Percentiles rank a stretch among this genome's conserved stretches.
phyloP scores from a whole-genome alignment of 1,139 yeast genomes.

The Geotrichum phurueaensis region DNA sequence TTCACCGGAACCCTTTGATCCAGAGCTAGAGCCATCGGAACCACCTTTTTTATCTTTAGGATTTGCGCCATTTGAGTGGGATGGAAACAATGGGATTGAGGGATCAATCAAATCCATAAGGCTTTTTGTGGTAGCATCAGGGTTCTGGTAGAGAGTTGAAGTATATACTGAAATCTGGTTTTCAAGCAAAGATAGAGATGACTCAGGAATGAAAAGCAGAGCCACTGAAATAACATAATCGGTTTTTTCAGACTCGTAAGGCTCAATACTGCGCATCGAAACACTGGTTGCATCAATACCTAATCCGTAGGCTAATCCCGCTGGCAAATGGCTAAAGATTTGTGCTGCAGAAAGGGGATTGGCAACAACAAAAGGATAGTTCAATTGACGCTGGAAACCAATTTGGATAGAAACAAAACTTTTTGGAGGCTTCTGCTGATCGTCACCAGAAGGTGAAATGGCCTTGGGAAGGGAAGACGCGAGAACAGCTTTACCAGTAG shows the following conservation, averaged over 20 bases:
- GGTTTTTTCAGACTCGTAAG: slow-evolving; percentile 32
- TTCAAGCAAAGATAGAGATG: slow-evolving; percentile 28
- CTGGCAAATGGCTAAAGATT: slow-evolving; percentile 39
- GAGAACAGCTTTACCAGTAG: slow-evolving; percentile 23
- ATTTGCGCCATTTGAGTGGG: slow-evolving; percentile 1
- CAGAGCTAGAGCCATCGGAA: slow-evolving; percentile 11
- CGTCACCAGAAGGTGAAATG: slow-evolving; percentile 37
- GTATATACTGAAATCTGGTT: slow-evolving; percentile 31
- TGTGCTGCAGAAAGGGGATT: slow-evolving; percentile 42
- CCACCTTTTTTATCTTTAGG: slow-evolving; percentile 9
- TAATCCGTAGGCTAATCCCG: slow-evolving; percentile 37
- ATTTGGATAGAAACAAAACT: slow-evolving; percentile 35
- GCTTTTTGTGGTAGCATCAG: slow-evolving; percentile 32
- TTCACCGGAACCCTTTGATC: slow-evolving; percentile 13
- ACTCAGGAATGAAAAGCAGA: slow-evolving; percentile 35
- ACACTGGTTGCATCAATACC: slow-evolving; percentile 27
- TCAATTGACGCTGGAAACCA: slow-evolving; percentile 39
- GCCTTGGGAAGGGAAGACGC: slow-evolving; percentile 35
- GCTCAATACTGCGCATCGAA: slow-evolving; percentile 34
- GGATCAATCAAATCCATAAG: slow-evolving; percentile 39
- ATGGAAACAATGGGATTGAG: slow-evolving; percentile 33
- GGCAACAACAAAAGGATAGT: slow-evolving; percentile 39
- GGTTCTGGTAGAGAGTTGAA: slow-evolving; percentile 34
- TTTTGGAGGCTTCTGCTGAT: slow-evolving; percentile 26
- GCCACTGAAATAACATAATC: slow-evolving; percentile 39